These are phyloP conservation scores for Saccharomyces hybrid DNA, from an alignment of 1,139 yeast genomes.

Conservation along the genomic window DNA sequence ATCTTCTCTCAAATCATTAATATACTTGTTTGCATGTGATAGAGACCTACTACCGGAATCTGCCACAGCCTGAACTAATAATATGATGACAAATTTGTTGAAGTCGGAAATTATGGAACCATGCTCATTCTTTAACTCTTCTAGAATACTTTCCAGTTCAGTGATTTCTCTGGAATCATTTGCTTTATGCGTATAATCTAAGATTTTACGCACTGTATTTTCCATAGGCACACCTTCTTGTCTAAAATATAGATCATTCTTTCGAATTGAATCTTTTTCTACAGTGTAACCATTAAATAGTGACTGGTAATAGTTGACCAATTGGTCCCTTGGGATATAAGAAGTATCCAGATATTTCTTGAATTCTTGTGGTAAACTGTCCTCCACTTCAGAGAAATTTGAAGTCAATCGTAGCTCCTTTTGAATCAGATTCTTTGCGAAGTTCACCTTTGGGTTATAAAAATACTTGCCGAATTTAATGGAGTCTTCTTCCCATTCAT, in stretches of 20 bases:
- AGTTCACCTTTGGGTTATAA: constrained; percentile 67
- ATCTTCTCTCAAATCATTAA: constrained; percentile 48
- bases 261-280: constrained; percentile 22
- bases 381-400: constrained; percentile 58
- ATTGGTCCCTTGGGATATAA: constrained; percentile 34
- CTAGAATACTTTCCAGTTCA: constrained; percentile 32
- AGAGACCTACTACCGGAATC: constrained; percentile 84
- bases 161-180: constrained; percentile 27
- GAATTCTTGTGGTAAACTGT: constrained; percentile 72
- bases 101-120: constrained; percentile 32
- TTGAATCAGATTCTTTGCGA: constrained; percentile 70
- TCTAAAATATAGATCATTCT: constrained; percentile 30
- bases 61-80: constrained; percentile 65
- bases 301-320: constrained; percentile 34
- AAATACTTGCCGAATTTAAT: constrained; percentile 31
- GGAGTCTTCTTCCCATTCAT: constrained; percentile 75
- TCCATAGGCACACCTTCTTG: constrained; percentile 32
- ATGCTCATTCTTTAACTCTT: constrained; percentile 31
- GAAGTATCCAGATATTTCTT: constrained; percentile 53
- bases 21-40: constrained; percentile 72
- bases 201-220: constrained; percentile 28
- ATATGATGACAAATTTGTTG: constrained; percentile 46
- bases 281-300: constrained; percentile 25
- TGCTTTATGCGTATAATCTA: constrained; percentile 34
- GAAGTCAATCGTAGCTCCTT: constrained; percentile 77